Evolutionary conservation across 2,329 filamentous ascomycete species (phyloP).

Genomic region (Pezicula carpinea): DNA sequence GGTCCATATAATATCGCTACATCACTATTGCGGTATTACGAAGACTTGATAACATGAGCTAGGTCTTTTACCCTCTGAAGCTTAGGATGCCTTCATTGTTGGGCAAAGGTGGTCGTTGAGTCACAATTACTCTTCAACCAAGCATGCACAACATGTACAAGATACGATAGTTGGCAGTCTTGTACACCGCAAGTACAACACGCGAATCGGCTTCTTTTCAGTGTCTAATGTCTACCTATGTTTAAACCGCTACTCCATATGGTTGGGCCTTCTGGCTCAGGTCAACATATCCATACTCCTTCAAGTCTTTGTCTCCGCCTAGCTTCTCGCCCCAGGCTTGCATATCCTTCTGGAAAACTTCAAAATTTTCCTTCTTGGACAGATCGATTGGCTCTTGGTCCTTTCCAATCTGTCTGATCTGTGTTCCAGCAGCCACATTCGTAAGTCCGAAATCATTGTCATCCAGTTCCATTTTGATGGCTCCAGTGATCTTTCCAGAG

Average conservation of each 20-base stretch:
- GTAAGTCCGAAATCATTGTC: constrained; percentile 44
- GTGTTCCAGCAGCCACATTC: constrained; percentile 19
- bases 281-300: constrained; percentile 41
- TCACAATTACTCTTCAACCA: too few relatives aligned
- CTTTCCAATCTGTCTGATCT: constrained; percentile 41
- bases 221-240: too few relatives aligned
- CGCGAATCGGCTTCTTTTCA: too few relatives aligned
- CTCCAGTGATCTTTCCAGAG: constrained; percentile 39
- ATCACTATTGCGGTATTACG: too few relatives aligned
- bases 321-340: constrained; percentile 36
- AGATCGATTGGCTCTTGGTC: constrained; percentile 49
- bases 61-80: too few relatives aligned
- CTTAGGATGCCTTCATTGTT: too few relatives aligned
- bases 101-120: too few relatives aligned
- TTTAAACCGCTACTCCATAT: constrained; percentile 8
- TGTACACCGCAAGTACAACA: too few relatives aligned
- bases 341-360: constrained; percentile 45
- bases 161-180: too few relatives aligned
- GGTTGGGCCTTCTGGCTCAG: constrained; percentile 16
- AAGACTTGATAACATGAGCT: too few relatives aligned
- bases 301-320: constrained; percentile 31
- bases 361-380: constrained; percentile 40
- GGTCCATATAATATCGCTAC: too few relatives aligned
- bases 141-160: too few relatives aligned
- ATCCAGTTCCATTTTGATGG: constrained; percentile 42